Evolutionary conservation across 2,329 filamentous ascomycete genomes (phyloP), one percentile per base, ranked within the genome.

Genomic region (Aphanocladium album): DNA sequence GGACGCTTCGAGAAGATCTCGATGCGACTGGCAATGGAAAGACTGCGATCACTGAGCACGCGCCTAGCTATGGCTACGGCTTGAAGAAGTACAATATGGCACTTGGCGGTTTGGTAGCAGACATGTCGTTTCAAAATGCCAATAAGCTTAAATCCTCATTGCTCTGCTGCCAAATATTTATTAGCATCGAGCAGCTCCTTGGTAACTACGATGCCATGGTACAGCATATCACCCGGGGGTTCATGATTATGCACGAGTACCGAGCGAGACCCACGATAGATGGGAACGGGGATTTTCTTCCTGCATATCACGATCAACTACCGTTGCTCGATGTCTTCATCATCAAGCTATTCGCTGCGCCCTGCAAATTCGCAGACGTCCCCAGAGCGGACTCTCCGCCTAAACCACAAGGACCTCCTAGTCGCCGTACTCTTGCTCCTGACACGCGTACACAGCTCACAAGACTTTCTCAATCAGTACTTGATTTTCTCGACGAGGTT

Each of bases 151-250:
- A 69, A 61, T 76, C 75, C 25, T 73, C 76, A 57, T 67, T 80
- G 37, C 69, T 79, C 61, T 80, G 77, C 68, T 80, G 78, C 65
- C 76, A 79, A 63, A 66, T 79, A 45, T 74, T 79, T 63, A 78
- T 79, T 64, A 79, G 77, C 64, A 78, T 79, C 60, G 77, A 79
- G 64, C 76, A 79, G 68, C 72, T 75, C 57, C 69, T 69, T 33
- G 66, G 68, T 5, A 76, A 79, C 58, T 77, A 73, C 41, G 61
- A 68, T 62, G 71, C 75, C 41, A 77, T 79, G 75, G 72, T 69
- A 45, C 73, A 75, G 49, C 77, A 79, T 59, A 73, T 79, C 23
- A 69, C 77, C 64, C 73, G 64, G 58, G 77, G 77, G 60, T 71
- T 80, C 49, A 68, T 66, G n/a, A 79, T 79, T 64, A 75, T 79